Evolutionary conservation across 257 asterid species (phyloP).

Genomic region (Nyctanthes arbortristis): DNA sequence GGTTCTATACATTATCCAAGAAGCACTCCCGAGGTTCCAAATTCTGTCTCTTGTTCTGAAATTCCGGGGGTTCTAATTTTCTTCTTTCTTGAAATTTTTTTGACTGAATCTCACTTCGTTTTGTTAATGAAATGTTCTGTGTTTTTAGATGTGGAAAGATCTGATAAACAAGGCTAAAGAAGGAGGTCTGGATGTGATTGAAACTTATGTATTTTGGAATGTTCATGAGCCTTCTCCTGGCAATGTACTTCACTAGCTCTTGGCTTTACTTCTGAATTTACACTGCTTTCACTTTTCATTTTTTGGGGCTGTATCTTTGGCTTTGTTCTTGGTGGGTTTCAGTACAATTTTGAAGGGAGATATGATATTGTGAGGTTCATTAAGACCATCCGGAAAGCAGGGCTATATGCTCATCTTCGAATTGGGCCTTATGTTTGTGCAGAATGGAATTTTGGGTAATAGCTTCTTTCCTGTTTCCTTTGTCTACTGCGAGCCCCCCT

Average conservation of each 20-base stretch:
- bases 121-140: constrained; percentile 22
- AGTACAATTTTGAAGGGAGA: constrained; percentile 90
- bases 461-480: constrained; percentile 7
- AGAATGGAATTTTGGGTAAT: constrained; percentile 93
- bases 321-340: constrained; percentile 25
- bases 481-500: constrained; percentile 27
- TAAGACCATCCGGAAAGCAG: constrained; percentile 76
- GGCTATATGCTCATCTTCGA: constrained; percentile 79
- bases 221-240: constrained; percentile 85
- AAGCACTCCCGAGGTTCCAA: constrained; percentile 87
- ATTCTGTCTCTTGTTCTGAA: not conserved
- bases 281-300: constrained; percentile 13
- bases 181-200: constrained; percentile 87
- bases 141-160: constrained; percentile 86
- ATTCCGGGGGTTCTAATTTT: constrained; percentile 6
- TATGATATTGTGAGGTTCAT: constrained; percentile 83
- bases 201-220: constrained; percentile 92
- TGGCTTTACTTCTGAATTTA: constrained; percentile 4
- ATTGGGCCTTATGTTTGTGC: constrained; percentile 97
- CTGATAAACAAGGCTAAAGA: constrained; percentile 82
- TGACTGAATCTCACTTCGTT: not conserved
- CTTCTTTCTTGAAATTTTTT: not conserved
- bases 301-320: constrained; percentile 6
- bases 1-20: constrained; percentile 95
- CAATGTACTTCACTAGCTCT: constrained; percentile 46